phyloP scores from a whole-genome alignment of 495 filamentous ascomycete species.

The Aspergillus nanangensis region DNA sequence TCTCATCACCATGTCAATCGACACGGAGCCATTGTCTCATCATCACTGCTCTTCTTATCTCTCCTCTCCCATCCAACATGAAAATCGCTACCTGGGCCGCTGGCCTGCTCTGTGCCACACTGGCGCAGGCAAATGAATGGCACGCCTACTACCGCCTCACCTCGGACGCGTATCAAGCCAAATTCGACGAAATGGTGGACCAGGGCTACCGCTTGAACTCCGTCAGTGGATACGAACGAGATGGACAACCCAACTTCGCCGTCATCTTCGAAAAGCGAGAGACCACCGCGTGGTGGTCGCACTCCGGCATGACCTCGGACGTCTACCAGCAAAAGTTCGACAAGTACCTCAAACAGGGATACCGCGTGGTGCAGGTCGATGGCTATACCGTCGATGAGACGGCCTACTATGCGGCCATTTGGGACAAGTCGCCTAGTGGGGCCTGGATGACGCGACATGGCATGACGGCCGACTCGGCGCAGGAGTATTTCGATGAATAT shows the following conservation, averaged over 20 bases:
- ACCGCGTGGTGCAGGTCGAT: conserved; percentile 16
- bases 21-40: no score
- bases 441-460: conserved; percentile 12
- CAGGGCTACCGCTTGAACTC: conserved; percentile 16
- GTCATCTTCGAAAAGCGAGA: conserved; percentile 12
- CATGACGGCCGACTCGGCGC: conserved; percentile 6
- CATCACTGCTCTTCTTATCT: no score
- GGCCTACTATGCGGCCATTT: conserved; percentile 16
- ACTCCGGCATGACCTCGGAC: conserved; percentile 14
- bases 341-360: conserved; percentile 13
- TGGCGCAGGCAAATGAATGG: conserved; percentile 7
- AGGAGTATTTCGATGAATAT: conserved; percentile 9
- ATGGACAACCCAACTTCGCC: conserved; percentile 9
- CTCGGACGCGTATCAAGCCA: conserved; percentile 14
- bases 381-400: conserved; percentile 11
- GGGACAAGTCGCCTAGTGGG: conserved; percentile 12
- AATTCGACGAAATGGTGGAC: conserved; percentile 8
- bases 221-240: conserved; percentile 18
- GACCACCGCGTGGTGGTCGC: conserved; percentile 7
- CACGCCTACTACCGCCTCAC: conserved; percentile 11
- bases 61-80: no score
- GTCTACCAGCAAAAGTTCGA: conserved; percentile 14
- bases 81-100: no score
- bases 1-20: no score
- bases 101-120: no score